Percentiles rank a stretch among this genome's conserved stretches.
Conservation (phyloP, 139 green algal genomes). For the Chara braunii region DNA sequence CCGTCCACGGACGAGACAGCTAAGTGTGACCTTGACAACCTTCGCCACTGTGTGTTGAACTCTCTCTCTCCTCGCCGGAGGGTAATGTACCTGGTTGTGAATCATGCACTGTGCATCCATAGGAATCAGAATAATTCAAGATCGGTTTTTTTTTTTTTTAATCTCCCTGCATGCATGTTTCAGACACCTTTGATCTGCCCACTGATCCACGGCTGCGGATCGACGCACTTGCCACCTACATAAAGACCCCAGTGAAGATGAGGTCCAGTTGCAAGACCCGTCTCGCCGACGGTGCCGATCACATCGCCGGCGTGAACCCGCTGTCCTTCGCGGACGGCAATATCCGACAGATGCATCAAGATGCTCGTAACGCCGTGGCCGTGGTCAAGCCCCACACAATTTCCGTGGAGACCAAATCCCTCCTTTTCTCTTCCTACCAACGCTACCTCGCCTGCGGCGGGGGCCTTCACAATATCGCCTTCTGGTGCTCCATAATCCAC, state of each 20-base stretch:
- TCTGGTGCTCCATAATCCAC: constrained; percentile 41
- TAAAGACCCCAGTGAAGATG: constrained; percentile 47
- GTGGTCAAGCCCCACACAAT: constrained; percentile 48
- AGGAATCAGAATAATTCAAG: too few relatives aligned
- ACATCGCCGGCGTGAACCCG: constrained; percentile 26
- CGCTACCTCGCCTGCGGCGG: constrained; percentile 19
- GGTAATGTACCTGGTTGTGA: too few relatives aligned
- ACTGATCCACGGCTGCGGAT: constrained; percentile 39
- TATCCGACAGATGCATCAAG: constrained; percentile 40
- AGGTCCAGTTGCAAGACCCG: constrained; percentile 40
- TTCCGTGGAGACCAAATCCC: constrained; percentile 42
- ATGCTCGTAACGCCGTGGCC: constrained; percentile 42
- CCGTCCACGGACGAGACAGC: too few relatives aligned
- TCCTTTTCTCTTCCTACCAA: constrained; percentile 38
- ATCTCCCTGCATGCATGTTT: too few relatives aligned
- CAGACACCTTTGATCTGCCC: too few relatives aligned
- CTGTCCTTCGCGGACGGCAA: constrained; percentile 22
- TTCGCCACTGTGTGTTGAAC: too few relatives aligned
- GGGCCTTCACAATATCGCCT: constrained; percentile 30
- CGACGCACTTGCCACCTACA: constrained; percentile 32
- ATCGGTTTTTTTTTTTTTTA: too few relatives aligned
- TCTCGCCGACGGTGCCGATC: constrained; percentile 41
- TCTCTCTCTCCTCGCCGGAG: too few relatives aligned
- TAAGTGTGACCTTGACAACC: too few relatives aligned
- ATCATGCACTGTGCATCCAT: too few relatives aligned